Evolutionary conservation across 1,139 yeast genomes (phyloP).

Genomic region (Blastobotrys elegans): DNA sequence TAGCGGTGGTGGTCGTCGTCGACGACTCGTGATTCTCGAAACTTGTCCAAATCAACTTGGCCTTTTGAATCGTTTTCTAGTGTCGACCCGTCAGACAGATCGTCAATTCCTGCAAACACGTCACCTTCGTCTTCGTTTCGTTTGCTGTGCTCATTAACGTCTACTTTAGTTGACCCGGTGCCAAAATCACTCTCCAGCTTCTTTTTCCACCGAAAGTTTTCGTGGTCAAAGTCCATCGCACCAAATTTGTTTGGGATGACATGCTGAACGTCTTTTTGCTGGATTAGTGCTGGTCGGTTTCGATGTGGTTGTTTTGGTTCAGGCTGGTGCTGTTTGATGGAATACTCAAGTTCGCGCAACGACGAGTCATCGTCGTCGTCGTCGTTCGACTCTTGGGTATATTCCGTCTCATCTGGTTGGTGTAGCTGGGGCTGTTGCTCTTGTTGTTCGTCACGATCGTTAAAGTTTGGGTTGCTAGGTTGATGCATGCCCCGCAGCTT

Average conservation of each 20-base stretch:
- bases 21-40: constrained; percentile 2
- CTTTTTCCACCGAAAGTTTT: constrained; percentile 19
- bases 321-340: constrained; percentile 17
- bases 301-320: constrained; percentile 1
- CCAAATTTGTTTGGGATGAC: constrained; percentile 22
- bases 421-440: neutral
- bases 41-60: constrained; percentile 4
- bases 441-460: neutral
- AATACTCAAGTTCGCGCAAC: constrained; percentile 15
- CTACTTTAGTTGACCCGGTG: constrained; percentile 24
- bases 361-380: constrained; percentile 12
- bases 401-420: constrained; percentile 3
- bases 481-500: constrained; percentile 13
- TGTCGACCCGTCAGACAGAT: constrained; percentile 19
- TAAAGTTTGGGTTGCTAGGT: neutral
- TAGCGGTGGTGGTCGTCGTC: too few species aligned
- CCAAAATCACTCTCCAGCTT: constrained; percentile 17
- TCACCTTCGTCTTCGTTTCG: constrained; percentile 18
- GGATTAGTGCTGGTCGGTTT: constrained; percentile 21
- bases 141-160: constrained; percentile 3
- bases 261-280: constrained; percentile 24
- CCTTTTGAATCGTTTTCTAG: constrained; percentile 3
- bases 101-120: constrained; percentile 30
- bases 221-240: constrained; percentile 23
- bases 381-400: constrained; percentile 11